Evolutionary conservation across 371 early-diverging fungal species (phyloP), one percentile per base, ranked within the genome.

Genomic region (Mucor piriformis): DNA sequence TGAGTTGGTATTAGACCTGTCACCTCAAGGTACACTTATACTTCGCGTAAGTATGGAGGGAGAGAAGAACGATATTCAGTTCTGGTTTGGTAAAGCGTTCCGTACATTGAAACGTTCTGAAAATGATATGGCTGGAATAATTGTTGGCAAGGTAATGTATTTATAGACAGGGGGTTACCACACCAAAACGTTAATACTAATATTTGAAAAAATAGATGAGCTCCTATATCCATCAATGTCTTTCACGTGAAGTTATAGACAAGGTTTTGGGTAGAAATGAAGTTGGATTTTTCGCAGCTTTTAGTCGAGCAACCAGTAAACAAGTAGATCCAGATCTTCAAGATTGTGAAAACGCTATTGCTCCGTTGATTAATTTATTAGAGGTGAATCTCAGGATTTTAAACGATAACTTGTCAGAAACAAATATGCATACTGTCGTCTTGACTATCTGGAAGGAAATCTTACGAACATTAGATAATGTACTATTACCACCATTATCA

Each of bases 51-150:
- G 92, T n/a, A 85, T 95, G 84, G 94, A 93, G 54, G 93, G 92
- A 25, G 96, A 94, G 73, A 88, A 89, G 38, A 94, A 94, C 44
- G 96, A 95, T 61, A 87, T 91, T 12, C 95, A 94, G 66, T 96
- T 94, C 67, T 95, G 92, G 88, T 95, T 95, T 66, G 88, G 94
- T 47, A 84, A 87, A 58, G 84, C 91, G n/a, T 89, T 92, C 80
- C 82, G 92, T 38, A 81, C 79, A n/a, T 61, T 93, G 16, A 86
- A 87, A 62, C 81, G 90, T 47, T 83, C 91, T 35, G 85, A 88
- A 54, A 81, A 83, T 11, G 90, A 90, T 60, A 82, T 90, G 57
- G 83, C 85, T 40, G 83, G 87, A 43, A 75, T 81, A 25, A 84
- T 92, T 63, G 88, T 91, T 1, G 90, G 91, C 61, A 80, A 79